A percentile compares a stretch with the other conserved stretches of the same genome.
Conservation (phyloP, 768 basidiomycete genomes). For the Psilocybe cyanescens region DNA sequence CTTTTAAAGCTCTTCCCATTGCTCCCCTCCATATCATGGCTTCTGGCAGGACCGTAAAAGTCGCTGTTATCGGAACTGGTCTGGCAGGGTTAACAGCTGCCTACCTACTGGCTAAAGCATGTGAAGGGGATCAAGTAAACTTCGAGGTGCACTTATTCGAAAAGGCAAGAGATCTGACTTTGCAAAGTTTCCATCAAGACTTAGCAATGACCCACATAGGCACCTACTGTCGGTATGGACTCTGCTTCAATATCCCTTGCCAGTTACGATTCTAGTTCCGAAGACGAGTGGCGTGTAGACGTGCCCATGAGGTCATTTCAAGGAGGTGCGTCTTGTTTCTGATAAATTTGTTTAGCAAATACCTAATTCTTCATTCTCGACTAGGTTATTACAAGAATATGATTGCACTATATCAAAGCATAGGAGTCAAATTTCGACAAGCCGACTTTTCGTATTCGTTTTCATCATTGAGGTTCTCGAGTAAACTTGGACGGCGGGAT, state of each 20-base stretch:
- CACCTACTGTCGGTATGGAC: constrained; percentile 68
- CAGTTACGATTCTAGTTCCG: constrained; percentile 36
- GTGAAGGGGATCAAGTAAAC: constrained; percentile 39
- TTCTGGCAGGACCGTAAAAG: constrained; percentile 45
- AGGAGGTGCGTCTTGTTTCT: constrained; percentile 51
- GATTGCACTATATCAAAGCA: constrained; percentile 63
- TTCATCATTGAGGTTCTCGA: constrained; percentile 45
- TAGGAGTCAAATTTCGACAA: constrained; percentile 60
- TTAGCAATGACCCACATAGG: constrained; percentile 35
- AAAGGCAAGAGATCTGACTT: constrained; percentile 50
- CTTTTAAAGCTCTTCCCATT: no score
- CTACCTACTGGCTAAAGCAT: constrained; percentile 50
- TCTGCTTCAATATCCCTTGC: constrained; percentile 57
- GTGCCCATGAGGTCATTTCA: constrained; percentile 86
- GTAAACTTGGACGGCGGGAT: constrained; percentile 9
- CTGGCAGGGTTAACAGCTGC: constrained; percentile 76
- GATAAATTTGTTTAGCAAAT: neutral
- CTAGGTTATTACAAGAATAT: constrained; percentile 72
- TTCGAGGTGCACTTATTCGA: constrained; percentile 78
- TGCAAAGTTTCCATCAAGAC: neutral
- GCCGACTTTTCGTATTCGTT: constrained; percentile 77
- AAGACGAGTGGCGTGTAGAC: constrained; percentile 60
- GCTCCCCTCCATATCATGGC: constrained; percentile 25
- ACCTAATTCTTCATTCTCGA: neutral
- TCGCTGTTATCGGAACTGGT: constrained; percentile 75